These are phyloP conservation scores for Suhomyces atakaporum DNA, from an alignment of 1,139 yeast genomes.

Conservation along the genomic window DNA sequence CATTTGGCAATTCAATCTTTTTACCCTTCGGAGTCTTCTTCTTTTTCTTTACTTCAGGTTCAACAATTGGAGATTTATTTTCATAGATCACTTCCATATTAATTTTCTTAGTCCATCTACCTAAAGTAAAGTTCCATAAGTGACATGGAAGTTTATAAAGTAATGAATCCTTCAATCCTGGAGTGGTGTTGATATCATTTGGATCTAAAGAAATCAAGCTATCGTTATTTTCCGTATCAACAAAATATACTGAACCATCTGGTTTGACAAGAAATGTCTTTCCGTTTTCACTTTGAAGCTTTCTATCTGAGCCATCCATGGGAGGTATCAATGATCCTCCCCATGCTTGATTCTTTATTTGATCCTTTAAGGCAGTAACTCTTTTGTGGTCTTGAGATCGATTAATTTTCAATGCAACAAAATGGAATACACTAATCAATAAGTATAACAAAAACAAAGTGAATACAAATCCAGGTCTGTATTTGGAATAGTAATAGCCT, in stretches of 20 bases:
- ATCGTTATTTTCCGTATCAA: conserved; percentile 53
- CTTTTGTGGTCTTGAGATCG: conserved; percentile 63
- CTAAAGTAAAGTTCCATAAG: conserved; percentile 50
- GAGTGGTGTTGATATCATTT: conserved; percentile 36
- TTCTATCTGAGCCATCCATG: conserved; percentile 47
- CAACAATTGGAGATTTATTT: conserved; percentile 13
- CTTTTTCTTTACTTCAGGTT: conserved; percentile 22
- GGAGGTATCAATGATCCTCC: conserved; percentile 53
- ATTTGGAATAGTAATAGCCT: conserved; percentile 53
- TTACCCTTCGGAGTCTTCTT: conserved; percentile 43
- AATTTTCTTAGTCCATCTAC: conserved; percentile 31
- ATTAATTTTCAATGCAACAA: conserved; percentile 53
- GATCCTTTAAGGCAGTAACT: conserved; percentile 51
- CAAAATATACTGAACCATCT: conserved; percentile 66
- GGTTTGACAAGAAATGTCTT: conserved; percentile 65
- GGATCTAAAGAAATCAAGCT: conserved; percentile 38
- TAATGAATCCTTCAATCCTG: conserved; percentile 58
- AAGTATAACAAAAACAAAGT: conserved; percentile 52
- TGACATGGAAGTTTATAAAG: conserved; percentile 48
- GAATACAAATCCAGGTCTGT: conserved; percentile 60
- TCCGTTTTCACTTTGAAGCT: conserved; percentile 44
- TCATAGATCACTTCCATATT: conserved; percentile 28
- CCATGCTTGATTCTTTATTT: conserved; percentile 62
- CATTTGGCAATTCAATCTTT: conserved; percentile 57
- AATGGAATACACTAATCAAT: conserved; percentile 61